Conservation (phyloP, 305 asterid species). For the Rubia tinctorum region DNA sequence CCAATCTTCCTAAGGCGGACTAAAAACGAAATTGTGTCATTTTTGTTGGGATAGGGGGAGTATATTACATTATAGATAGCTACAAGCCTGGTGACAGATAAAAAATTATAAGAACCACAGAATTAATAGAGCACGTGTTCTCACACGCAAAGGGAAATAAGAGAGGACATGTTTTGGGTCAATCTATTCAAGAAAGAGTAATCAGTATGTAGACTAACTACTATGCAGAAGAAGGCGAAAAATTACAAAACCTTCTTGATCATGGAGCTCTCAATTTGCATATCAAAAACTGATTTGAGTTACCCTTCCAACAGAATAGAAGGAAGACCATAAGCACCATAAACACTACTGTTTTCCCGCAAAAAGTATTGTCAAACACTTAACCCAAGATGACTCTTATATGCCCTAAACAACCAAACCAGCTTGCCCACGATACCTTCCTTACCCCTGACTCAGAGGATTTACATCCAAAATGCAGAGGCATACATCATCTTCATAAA, state of each 20-base stretch:
- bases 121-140: background rate
- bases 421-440: constrained; percentile 64
- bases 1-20: too few species aligned
- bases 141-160: background rate
- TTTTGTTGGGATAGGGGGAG: too few species aligned
- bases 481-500: constrained; percentile 86
- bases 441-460: constrained; percentile 96
- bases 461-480: constrained; percentile 84
- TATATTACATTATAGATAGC: background rate
- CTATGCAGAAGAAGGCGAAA: background rate
- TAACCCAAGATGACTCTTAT: background rate
- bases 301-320: background rate
- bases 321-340: background rate
- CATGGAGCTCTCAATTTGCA: background rate
- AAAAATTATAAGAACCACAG: background rate
- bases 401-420: background rate
- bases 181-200: background rate
- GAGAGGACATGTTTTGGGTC: background rate
- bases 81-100: background rate
- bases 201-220: background rate
- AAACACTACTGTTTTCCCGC: background rate
- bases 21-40: too few species aligned
- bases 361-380: background rate
- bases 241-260: background rate
- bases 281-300: background rate